Evolutionary conservation across 2,329 filamentous ascomycete genomes (phyloP).

Genomic region (Alternaria metachromatica): DNA sequence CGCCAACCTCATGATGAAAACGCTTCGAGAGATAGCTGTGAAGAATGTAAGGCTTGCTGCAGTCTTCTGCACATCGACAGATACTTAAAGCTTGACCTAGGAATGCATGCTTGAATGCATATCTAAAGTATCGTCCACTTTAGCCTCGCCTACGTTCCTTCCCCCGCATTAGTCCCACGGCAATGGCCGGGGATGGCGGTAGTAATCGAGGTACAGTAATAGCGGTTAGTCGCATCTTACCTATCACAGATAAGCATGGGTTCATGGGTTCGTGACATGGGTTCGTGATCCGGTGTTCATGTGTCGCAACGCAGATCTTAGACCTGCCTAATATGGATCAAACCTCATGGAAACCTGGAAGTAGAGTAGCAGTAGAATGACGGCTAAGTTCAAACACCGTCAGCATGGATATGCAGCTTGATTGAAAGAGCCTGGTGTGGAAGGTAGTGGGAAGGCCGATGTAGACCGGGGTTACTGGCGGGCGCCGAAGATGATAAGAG

Average conservation of each 20-base stretch:
- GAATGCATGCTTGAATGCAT: not conserved
- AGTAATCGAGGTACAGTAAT: not conserved
- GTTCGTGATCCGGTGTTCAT: not conserved
- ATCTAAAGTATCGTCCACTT: not conserved
- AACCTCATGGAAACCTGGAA: not conserved
- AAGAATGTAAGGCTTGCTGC: not conserved
- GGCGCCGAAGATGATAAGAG: not conserved
- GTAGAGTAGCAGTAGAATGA: not conserved
- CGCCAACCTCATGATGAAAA: conserved; percentile 4
- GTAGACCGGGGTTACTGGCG: not conserved
- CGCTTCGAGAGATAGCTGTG: not conserved
- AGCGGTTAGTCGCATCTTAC: not conserved
- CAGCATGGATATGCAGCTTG: not conserved
- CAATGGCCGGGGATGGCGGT: not conserved
- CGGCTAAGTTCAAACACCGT: not conserved
- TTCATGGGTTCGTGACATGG: not conserved
- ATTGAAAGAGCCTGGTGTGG: not conserved
- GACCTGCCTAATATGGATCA: not conserved
- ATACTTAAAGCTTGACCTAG: conserved; percentile 4
- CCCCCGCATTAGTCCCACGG: not conserved
- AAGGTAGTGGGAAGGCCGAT: not conserved
- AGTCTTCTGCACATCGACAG: not conserved
- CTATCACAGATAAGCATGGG: not conserved
- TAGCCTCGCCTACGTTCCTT: not conserved
- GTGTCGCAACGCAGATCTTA: not conserved